Evolutionary conservation across 768 basidiomycete species (phyloP), one percentile per base, ranked within the genome.

Genomic region (Serendipita sp.): DNA sequence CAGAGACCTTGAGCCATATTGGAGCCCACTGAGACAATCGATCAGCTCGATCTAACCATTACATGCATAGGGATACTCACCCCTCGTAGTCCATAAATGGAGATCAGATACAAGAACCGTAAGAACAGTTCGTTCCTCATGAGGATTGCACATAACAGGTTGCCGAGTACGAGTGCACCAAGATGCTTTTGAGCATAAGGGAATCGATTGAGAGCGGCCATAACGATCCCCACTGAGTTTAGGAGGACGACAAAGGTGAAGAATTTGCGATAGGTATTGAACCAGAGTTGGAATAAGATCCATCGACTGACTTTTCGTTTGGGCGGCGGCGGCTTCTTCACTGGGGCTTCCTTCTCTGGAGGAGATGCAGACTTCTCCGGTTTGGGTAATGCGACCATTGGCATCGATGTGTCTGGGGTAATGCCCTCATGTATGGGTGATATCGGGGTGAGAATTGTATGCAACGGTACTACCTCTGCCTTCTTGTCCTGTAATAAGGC

Each of bases 91-190:
- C 53, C 53, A 31, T 58, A 33, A 28, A 58, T 90, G 65, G 87
- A 78, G 22, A 83, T 67, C 50, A 83, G 71, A 69, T 90, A 91
- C 14, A 91, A 69, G 38, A 82, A 71, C n/a, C 89, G 84, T 9
- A 87, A 86, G 65, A 90, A 90, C 1, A 89, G 75, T 66, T 91
- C 89, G 67, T 91, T 91, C 22, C 89, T 79, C 76, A 88, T 81
- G 22, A 91, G 76, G 62, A 90, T 82, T 3, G 87, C 81, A 26
- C 80, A 73, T 66, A 83, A 80, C 53, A 91, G 71, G 67, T 91
- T 91, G 0, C 86, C 89, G 3, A 85, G 75, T 7, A 85, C 84
- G 63, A 88, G 77, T 11, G 86, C 85, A 66, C 86, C 83, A 17
- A 83, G 79, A 67, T 85, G 85, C 62, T 74, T 71, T 17, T 75